Evolutionary conservation across 306 rosid genomes (phyloP).

Genomic region (Citrullus amarus): DNA sequence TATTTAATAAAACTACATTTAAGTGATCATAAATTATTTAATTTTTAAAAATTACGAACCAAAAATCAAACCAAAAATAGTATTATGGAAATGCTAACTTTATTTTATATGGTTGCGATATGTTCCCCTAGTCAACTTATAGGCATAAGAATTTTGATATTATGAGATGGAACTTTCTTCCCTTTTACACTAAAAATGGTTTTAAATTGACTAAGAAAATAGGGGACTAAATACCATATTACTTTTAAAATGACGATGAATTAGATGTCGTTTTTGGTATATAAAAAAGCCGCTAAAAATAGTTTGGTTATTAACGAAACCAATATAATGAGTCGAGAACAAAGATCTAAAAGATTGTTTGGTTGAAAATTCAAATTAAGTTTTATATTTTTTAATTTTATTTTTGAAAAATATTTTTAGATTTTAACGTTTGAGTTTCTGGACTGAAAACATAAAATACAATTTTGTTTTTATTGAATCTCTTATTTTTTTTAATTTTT

Average conservation of each 20-base stretch:
- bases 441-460: too few relatives aligned
- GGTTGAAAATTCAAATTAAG: too few relatives aligned
- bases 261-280: background rate
- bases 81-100: too few relatives aligned
- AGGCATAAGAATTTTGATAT: background rate
- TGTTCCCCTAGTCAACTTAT: background rate
- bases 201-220: background rate
- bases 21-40: too few relatives aligned
- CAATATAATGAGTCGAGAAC: background rate
- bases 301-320: background rate
- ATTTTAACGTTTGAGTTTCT: too few relatives aligned
- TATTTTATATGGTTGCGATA: background rate
- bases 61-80: too few relatives aligned
- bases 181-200: background rate
- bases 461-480: too few relatives aligned
- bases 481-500: too few relatives aligned
- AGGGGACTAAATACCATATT: background rate
- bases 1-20: too few relatives aligned
- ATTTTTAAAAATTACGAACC: too few relatives aligned
- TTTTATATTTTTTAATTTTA: too few relatives aligned
- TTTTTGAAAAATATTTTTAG: too few relatives aligned
- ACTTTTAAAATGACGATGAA: background rate
- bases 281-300: background rate
- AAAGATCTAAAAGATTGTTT: background rate
- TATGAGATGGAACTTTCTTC: background rate